Base-by-base conservation (phyloP, 2,329 filamentous ascomycete genomes). In the Fusarium agapanthi region DNA sequence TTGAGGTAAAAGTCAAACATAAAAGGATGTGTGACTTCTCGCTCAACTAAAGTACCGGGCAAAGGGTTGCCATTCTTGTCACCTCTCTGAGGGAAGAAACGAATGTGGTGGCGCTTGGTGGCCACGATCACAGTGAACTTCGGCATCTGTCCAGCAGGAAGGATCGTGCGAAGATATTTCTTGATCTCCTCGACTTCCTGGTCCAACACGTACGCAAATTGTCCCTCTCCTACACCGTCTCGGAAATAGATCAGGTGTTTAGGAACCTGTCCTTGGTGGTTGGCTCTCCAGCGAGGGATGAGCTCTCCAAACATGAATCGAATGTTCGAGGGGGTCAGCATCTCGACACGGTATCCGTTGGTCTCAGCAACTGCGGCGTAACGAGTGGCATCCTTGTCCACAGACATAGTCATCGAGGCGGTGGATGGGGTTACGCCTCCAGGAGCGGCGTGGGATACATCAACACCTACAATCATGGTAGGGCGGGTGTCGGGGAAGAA, bases 21-120 rank as follows among this genome's bases (percentile, higher is more conserved):
- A 78, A 92, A 93, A 0, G 96, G 94, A 77, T 95, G 93, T 0
- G 95, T 98, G n/a, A 97, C 91, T 65, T 97, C 95, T 38, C 87
- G 88, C 81, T 98, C 95, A 10, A 99, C 91, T 2, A 99, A 80
- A 0, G 93, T 97, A 7, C 96, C 97, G 0, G 95, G 95, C 1
- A 95, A 81, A 2, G 95, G 88, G 78, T 98, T 99, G 40, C 86
- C 88, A 73, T 97, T 97, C 54, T 87, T 87, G 78, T 99, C 96
- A 24, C 80, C 82, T 0, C 84, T 81, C 53, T 89, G 87, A 0
- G 96, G 95, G 84, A 98, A 98, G 80, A 97, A 95, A 22, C 96
- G 93, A 59, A 97, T 91, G 77, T 98, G 95, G 75, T 99, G 96
- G 7, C 96, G 92, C 87, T 99, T 99, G 3, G 93, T 95, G 3